Percentiles rank a stretch among this genome's conserved stretches.
Evolutionary conservation across 163 green algal genomes (phyloP).

Genomic region (Chlamydomonas reinhardtii): DNA sequence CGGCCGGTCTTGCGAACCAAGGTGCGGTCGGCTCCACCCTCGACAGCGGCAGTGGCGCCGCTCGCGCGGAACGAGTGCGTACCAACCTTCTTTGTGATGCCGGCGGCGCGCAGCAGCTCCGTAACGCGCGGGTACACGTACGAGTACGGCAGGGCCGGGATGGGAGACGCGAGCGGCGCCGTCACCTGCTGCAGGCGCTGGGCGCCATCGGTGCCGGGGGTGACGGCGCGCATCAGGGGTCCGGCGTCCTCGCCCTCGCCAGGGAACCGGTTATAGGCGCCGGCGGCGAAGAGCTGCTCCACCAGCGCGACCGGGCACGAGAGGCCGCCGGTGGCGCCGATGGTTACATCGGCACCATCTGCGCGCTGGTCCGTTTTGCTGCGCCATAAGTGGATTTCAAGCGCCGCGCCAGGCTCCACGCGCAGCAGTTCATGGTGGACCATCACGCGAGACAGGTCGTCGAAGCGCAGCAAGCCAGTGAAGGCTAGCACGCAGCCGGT

Average conservation of each 20-base stretch:
- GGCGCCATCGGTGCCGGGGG: neutral
- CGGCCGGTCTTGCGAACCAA: neutral
- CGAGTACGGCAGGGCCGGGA: neutral
- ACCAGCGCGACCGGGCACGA: neutral
- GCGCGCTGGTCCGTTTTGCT: slow-evolving; percentile 23
- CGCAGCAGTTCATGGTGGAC: neutral
- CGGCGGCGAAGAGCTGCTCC: neutral
- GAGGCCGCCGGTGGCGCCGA: neutral
- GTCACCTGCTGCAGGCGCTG: neutral
- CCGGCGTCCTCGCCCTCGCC: neutral
- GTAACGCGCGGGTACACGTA: neutral
- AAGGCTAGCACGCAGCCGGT: neutral
- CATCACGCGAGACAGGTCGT: neutral
- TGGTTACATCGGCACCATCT: neutral
- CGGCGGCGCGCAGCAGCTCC: neutral
- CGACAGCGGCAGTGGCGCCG: neutral
- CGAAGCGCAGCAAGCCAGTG: neutral
- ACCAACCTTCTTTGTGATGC: neutral
- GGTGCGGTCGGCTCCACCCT: neutral
- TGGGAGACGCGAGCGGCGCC: neutral
- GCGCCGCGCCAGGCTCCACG: no score
- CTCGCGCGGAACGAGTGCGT: neutral
- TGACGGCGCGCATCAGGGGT: neutral
- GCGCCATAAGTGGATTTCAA: neutral
- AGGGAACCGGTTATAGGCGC: neutral